phyloP scores from a whole-genome alignment of 2,329 filamentous ascomycete species.

The Coleophoma cylindrospora region DNA sequence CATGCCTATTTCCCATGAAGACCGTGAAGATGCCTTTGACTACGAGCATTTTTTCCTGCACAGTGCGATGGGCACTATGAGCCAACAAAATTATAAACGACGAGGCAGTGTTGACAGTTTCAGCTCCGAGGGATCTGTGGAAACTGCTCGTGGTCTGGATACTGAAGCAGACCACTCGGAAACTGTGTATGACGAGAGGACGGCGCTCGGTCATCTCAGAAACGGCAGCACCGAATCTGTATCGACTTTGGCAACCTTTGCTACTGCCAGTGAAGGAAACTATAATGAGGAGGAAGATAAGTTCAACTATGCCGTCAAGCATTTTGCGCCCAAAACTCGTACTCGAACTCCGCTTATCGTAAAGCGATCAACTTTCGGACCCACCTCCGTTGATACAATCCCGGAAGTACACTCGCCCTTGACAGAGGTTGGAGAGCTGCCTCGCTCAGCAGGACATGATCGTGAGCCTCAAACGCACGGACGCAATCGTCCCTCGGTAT shows the following conservation, averaged over 20 bases:
- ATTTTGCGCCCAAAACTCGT: constrained; percentile 11
- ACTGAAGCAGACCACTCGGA: constrained; percentile 7
- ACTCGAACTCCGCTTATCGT: constrained; percentile 10
- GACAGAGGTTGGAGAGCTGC: constrained; percentile 6
- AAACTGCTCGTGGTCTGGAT: constrained; percentile 51
- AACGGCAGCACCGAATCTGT: constrained; percentile 53
- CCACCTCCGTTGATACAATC: constrained; percentile 4
- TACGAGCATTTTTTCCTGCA: constrained; percentile 96
- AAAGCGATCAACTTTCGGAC: constrained; percentile 24
- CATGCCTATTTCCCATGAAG: constrained; percentile 73
- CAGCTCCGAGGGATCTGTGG: constrained; percentile 55
- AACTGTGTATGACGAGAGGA: constrained; percentile 12
- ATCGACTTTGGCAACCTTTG: constrained; percentile 57
- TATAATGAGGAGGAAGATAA: constrained; percentile 32
- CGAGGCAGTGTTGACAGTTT: constrained; percentile 47
- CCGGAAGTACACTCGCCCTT: constrained; percentile 5
- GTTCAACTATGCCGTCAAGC: constrained; percentile 32
- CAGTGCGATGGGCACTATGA: constrained; percentile 79
- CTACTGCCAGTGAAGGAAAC: constrained; percentile 53
- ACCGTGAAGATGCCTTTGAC: constrained; percentile 91
- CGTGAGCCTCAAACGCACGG: constrained; percentile 8
- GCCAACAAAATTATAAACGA: constrained; percentile 41
- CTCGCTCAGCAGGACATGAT: constrained; percentile 11
- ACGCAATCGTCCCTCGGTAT: constrained; percentile 49
- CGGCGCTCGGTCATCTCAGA: constrained; percentile 34